Evolutionary conservation across 1,139 yeast species (phyloP).

Genomic region (Scheffersomyces illinoinensis): DNA sequence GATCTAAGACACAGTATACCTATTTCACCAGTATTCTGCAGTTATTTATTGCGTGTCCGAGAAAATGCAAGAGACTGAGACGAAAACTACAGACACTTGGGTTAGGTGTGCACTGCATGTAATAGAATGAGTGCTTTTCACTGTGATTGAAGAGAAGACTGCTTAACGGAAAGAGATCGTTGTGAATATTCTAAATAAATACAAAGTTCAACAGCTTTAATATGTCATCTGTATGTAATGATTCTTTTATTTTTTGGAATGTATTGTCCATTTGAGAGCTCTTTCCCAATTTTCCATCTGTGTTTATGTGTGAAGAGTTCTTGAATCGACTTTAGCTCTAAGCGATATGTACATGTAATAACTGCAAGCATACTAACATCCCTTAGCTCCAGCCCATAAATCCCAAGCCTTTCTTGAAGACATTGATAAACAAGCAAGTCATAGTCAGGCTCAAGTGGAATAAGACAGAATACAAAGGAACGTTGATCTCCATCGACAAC

Average conservation of each 20-base stretch:
- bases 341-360: not conserved
- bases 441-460: conserved; percentile 94
- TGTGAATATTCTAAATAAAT: not conserved
- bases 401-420: conserved; percentile 87
- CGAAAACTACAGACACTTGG: too few relatives aligned
- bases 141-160: too few relatives aligned
- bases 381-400: conserved; percentile 70
- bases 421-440: conserved; percentile 67
- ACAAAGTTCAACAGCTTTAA: not conserved
- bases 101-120: too few relatives aligned
- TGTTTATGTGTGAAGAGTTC: not conserved
- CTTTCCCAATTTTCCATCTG: not conserved
- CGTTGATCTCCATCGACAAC: conserved; percentile 79
- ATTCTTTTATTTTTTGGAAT: not conserved
- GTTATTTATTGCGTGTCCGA: not conserved
- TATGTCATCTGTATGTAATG: not conserved
- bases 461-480: conserved; percentile 85
- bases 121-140: too few relatives aligned
- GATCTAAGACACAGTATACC: conserved; percentile 2
- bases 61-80: not conserved
- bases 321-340: not conserved
- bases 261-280: not conserved
- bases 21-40: not conserved
- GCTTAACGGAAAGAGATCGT: too few relatives aligned
- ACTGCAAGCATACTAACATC: conserved; percentile 6